phyloP scores from a whole-genome alignment of 495 filamentous ascomycete genomes.

The Neurospora tetraspora region DNA sequence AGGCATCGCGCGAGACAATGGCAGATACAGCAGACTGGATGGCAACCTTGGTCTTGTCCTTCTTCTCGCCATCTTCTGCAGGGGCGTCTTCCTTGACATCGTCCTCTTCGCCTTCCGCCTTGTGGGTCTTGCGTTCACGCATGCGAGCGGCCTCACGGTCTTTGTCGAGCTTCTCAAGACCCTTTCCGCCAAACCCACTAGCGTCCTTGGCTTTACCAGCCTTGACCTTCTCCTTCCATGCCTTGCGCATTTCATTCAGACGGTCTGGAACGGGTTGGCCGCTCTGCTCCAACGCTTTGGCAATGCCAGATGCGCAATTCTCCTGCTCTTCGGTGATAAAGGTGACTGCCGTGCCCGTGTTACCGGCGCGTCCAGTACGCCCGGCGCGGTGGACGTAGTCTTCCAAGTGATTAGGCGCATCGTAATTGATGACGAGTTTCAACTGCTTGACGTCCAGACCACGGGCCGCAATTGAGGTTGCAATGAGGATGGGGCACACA shows the following conservation, averaged over 20 bases:
- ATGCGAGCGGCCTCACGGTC: slow-evolving; percentile 77
- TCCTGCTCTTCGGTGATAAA: slow-evolving; percentile 90
- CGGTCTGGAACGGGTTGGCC: slow-evolving; percentile 68
- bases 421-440: slow-evolving; percentile 94
- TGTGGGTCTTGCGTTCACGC: slow-evolving; percentile 79
- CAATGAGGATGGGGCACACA: slow-evolving; percentile 78
- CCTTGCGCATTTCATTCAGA: slow-evolving; percentile 47
- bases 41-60: slow-evolving; percentile 52
- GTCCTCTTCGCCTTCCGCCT: slow-evolving; percentile 81
- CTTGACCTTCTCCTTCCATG: slow-evolving; percentile 82
- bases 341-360: slow-evolving; percentile 88
- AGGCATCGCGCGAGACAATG: slow-evolving; percentile 41
- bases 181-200: slow-evolving; percentile 91
- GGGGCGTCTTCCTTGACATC: slow-evolving; percentile 72
- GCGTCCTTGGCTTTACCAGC: slow-evolving; percentile 80
- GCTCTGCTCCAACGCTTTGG: slow-evolving; percentile 88
- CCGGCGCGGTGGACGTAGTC: slow-evolving; percentile 97
- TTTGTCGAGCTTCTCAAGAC: slow-evolving; percentile 80
- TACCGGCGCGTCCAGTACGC: slow-evolving; percentile 88
- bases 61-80: slow-evolving; percentile 44
- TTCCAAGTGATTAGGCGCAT: slow-evolving; percentile 91
- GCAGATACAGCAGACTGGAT: slow-evolving; percentile 49
- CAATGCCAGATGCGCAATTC: slow-evolving; percentile 79
- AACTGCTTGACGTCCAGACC: slow-evolving; percentile 95
- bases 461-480: slow-evolving; percentile 91